These are phyloP conservation scores for Oryza rufipogon DNA, from an alignment of 176 grass and related monocot genomes.

Conservation along the genomic window DNA sequence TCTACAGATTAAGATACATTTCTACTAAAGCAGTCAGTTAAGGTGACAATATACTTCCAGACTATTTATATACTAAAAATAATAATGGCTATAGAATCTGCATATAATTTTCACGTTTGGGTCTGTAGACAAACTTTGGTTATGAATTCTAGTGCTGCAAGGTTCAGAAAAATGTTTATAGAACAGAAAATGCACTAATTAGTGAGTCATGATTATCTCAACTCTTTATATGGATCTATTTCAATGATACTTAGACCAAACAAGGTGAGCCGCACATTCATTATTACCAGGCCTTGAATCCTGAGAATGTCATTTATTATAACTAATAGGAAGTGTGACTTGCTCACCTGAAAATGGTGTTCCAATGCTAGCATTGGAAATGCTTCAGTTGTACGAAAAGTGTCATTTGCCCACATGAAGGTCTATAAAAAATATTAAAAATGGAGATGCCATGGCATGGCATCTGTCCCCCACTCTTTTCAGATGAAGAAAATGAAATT, in stretches of 20 bases:
- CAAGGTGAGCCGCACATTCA: neutral
- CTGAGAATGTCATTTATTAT: neutral
- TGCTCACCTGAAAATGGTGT: too few relatives aligned
- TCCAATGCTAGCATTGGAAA: neutral
- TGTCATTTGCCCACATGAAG: neutral
- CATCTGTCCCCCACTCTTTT: neutral
- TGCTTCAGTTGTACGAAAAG: constrained; percentile 7
- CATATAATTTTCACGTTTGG: neutral
- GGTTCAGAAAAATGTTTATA: neutral
- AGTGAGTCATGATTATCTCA: neutral
- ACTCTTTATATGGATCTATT: neutral
- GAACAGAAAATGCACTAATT: neutral
- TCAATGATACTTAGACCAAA: neutral
- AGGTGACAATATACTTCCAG: neutral
- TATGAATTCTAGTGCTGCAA: neutral
- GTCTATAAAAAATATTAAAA: constrained; percentile 5
- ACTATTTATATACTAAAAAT: neutral
- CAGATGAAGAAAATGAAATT: neutral
- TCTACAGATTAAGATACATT: neutral
- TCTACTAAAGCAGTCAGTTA: neutral
- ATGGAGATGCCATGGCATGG: too few relatives aligned
- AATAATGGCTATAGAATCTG: neutral
- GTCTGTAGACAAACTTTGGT: too few relatives aligned
- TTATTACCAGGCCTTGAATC: neutral
- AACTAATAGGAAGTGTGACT: neutral